Percentiles rank a stretch among this genome's conserved stretches.
These are phyloP conservation scores for Coemansia nantahalensis DNA, from an alignment of 192 early-diverging fungal species.

Conservation along the genomic window DNA sequence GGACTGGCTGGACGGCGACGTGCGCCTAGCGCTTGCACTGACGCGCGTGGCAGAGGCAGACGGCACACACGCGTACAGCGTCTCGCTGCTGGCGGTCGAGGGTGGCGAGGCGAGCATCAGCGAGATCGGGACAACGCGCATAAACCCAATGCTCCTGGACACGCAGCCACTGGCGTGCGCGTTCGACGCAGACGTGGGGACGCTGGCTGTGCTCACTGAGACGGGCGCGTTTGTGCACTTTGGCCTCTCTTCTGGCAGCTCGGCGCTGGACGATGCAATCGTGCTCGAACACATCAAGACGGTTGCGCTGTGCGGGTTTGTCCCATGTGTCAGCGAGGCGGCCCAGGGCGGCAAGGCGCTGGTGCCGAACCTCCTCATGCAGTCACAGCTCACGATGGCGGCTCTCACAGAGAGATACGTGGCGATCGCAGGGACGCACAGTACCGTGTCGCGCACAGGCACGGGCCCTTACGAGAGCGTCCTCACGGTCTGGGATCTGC, in stretches of 20 bases:
- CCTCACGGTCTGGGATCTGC: slow-evolving; percentile 50
- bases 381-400: slow-evolving; percentile 35
- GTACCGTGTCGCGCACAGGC: slow-evolving; percentile 41
- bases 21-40: slow-evolving; percentile 25
- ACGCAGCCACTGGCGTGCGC: slow-evolving; percentile 43
- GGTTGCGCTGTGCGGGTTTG: slow-evolving; percentile 47
- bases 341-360: slow-evolving; percentile 3
- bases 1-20: slow-evolving; percentile 42
- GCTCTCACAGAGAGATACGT: slow-evolving; percentile 47
- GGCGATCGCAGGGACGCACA: slow-evolving; percentile 52
- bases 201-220: slow-evolving; percentile 33
- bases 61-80: slow-evolving; percentile 11
- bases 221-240: slow-evolving; percentile 39
- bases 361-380: slow-evolving; percentile 21
- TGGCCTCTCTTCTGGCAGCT: slow-evolving; percentile 26
- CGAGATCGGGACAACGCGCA: slow-evolving; percentile 46
- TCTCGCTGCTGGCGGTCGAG: slow-evolving; percentile 32
- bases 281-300: slow-evolving; percentile 30
- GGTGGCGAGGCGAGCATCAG: slow-evolving; percentile 21
- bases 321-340: slow-evolving; percentile 21
- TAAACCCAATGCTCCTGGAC: slow-evolving; percentile 27
- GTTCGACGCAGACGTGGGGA: slow-evolving; percentile 46
- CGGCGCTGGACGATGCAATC: slow-evolving; percentile 47
- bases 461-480: slow-evolving; percentile 48
- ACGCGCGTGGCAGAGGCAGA: slow-evolving; percentile 15